These are phyloP conservation scores for Tilletia indica DNA, from an alignment of 1,284 basidiomycete species.

Conservation along the genomic window DNA sequence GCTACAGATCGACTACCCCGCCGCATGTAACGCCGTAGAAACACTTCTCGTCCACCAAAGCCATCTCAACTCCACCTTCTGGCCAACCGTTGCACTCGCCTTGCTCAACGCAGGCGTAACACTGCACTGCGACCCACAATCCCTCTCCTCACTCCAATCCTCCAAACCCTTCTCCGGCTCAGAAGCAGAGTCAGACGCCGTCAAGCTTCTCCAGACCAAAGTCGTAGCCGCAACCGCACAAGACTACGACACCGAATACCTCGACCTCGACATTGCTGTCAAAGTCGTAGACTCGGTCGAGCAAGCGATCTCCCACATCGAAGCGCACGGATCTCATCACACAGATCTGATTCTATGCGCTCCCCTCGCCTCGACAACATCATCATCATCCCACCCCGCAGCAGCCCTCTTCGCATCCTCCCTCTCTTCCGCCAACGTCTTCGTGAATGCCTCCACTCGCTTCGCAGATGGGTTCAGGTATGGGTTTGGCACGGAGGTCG, in stretches of 20 bases:
- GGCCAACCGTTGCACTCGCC: conserved; percentile 74
- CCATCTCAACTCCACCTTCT: conserved; percentile 58
- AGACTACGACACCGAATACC: conserved; percentile 83
- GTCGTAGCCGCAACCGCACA: conserved; percentile 54
- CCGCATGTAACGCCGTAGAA: conserved; percentile 92
- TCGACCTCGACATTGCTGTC: conserved; percentile 64
- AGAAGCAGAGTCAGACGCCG: neutral
- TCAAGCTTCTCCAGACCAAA: conserved; percentile 35
- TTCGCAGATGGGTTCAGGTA: conserved; percentile 97
- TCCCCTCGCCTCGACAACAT: conserved; percentile 57
- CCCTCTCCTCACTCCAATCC: conserved; percentile 16
- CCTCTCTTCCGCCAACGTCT: conserved; percentile 88
- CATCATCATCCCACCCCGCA: conserved; percentile 23
- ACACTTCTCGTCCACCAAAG: conserved; percentile 80
- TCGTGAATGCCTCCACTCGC: conserved; percentile 88
- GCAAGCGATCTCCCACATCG: conserved; percentile 83
- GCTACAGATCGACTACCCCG: conserved; percentile 81
- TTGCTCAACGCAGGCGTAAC: conserved; percentile 70
- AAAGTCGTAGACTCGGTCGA: conserved; percentile 69
- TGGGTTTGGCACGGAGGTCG: conserved; percentile 96
- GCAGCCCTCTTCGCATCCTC: conserved; percentile 78
- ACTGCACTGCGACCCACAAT: conserved; percentile 71
- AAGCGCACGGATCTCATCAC: conserved; percentile 87
- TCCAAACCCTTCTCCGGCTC: neutral
- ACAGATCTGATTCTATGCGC: conserved; percentile 94